phyloP scores from a whole-genome alignment of 1,139 yeast genomes.

The Taphrina wiesneri region DNA sequence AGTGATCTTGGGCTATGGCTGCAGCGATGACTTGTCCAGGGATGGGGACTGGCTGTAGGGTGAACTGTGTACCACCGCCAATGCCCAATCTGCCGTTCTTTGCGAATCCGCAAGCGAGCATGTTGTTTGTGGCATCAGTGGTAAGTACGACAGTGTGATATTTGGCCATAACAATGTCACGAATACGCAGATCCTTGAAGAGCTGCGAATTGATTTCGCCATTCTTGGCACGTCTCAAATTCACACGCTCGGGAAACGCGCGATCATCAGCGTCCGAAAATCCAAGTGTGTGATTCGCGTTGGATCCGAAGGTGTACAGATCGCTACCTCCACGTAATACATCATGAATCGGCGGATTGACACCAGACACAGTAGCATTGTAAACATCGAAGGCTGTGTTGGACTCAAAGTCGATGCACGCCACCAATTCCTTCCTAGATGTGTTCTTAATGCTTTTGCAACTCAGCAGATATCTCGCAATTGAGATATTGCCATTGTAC shows the following conservation, averaged over 20 bases:
- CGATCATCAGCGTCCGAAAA: conserved; percentile 68
- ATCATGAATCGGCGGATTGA: conserved; percentile 49
- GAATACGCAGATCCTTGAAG: conserved; percentile 46
- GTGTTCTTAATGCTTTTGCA: conserved; percentile 35
- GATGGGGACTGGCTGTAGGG: conserved; percentile 37
- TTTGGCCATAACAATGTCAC: conserved; percentile 58
- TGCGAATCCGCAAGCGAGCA: conserved; percentile 67
- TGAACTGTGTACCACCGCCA: conserved; percentile 49
- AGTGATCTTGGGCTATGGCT: conserved; percentile 66
- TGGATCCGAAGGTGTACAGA: conserved; percentile 64
- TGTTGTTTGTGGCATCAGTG: conserved; percentile 51
- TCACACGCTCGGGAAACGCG: conserved; percentile 46
- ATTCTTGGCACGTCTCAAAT: conserved; percentile 1
- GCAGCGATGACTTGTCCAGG: conserved; percentile 51
- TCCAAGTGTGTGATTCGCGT: conserved; percentile 65
- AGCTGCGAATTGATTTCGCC: conserved; percentile 15
- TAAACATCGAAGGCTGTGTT: conserved; percentile 47
- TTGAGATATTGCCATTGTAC: conserved; percentile 58
- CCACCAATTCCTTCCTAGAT: conserved; percentile 49
- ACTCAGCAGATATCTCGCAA: conserved; percentile 57
- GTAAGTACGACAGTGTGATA: conserved; percentile 67
- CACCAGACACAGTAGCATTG: conserved; percentile 39
- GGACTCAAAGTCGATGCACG: conserved; percentile 63
- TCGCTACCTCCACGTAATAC: conserved; percentile 48
- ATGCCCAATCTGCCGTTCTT: conserved; percentile 73